These are phyloP conservation scores for Tinospora cordifolia DNA, from an alignment of 164 flowering plant genomes.

Conservation along the genomic window DNA sequence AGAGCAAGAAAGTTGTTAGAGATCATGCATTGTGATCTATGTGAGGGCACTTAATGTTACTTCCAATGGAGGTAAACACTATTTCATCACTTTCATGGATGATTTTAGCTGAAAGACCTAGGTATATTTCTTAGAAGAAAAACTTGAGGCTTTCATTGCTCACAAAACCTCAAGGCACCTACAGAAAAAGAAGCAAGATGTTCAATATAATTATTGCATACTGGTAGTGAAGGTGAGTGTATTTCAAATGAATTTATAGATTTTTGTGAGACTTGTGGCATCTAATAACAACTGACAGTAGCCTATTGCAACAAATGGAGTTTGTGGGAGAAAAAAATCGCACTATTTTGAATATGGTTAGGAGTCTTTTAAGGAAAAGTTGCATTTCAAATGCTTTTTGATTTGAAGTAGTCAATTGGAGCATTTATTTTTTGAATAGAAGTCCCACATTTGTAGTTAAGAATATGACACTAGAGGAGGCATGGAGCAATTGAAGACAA, in stretches of 20 bases:
- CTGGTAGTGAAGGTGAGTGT: no score
- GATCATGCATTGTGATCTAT: background rate
- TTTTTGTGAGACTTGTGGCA: no score
- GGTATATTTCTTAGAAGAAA: background rate
- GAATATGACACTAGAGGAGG: background rate
- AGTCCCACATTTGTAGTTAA: background rate
- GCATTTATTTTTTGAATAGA: background rate
- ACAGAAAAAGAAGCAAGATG: background rate
- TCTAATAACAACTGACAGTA: no score
- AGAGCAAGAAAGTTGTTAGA: background rate
- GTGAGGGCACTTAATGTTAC: background rate
- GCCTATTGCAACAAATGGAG: no score
- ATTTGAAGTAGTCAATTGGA: background rate
- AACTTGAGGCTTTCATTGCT: background rate
- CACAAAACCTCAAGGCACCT: background rate
- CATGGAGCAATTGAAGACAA: background rate
- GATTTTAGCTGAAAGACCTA: no score
- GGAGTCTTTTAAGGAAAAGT: no score
- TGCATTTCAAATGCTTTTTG: no score
- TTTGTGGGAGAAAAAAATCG: no score
- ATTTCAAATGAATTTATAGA: no score
- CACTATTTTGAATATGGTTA: no score
- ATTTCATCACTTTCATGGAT: no score
- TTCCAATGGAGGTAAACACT: background rate
- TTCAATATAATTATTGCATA: background rate